Percentiles rank a stretch among this genome's conserved stretches.
Conservation (phyloP, 306 rosid genomes). For the Cucurbita moschata region DNA sequence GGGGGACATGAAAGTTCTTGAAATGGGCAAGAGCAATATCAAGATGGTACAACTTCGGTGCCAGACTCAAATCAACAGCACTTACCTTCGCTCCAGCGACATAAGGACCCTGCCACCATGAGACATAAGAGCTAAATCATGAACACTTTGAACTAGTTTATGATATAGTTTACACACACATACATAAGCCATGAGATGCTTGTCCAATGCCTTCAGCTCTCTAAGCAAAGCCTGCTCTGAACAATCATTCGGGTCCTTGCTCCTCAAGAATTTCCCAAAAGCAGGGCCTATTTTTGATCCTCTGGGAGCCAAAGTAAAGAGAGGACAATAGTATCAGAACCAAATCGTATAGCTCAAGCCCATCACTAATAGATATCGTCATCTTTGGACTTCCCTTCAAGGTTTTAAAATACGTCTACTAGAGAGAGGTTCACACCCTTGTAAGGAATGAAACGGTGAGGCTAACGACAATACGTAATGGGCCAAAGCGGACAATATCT, state of each 20-base stretch:
- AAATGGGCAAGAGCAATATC: too few species aligned
- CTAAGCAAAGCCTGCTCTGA: slow-evolving; percentile 61
- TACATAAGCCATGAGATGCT: slow-evolving; percentile 73
- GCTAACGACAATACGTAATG: too few species aligned
- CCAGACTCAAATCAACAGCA: too few species aligned
- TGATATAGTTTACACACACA: slow-evolving; percentile 3
- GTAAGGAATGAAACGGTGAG: too few species aligned
- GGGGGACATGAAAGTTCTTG: too few species aligned
- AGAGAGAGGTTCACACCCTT: too few species aligned
- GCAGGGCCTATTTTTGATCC: slow-evolving; percentile 60
- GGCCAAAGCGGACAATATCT: too few species aligned
- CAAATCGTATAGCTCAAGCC: too few species aligned
- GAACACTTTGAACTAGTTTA: not conserved
- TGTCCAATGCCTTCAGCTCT: slow-evolving; percentile 63
- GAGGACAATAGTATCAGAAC: not conserved
- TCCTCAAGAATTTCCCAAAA: slow-evolving; percentile 55
- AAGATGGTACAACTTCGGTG: too few species aligned
- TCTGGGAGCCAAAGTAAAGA: slow-evolving; percentile 18
- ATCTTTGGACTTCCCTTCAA: too few species aligned
- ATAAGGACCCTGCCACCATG: slow-evolving; percentile 51
- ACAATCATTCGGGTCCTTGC: slow-evolving; percentile 78
- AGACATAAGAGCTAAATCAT: slow-evolving; percentile 1
- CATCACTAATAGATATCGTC: too few species aligned
- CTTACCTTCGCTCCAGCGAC: not conserved
- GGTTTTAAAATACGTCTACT: too few species aligned